Evolutionary conservation across 768 basidiomycete species (phyloP).

Genomic region (Suillus spraguei): DNA sequence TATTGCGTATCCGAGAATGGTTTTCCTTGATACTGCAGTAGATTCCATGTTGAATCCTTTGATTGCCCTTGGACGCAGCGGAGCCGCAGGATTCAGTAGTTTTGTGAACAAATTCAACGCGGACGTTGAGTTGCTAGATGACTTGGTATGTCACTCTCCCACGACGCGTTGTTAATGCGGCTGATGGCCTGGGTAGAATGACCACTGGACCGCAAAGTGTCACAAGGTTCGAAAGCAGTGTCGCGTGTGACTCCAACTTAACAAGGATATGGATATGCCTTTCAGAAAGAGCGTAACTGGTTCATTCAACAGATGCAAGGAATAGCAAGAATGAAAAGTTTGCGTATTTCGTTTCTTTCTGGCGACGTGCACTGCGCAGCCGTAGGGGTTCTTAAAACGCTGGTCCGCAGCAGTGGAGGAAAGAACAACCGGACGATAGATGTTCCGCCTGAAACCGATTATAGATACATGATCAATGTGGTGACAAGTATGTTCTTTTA

Average conservation of each 20-base stretch:
- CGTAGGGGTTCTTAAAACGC: slow-evolving; percentile 76
- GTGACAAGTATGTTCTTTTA: slow-evolving; percentile 61
- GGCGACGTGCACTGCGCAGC: slow-evolving; percentile 96
- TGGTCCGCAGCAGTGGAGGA: slow-evolving; percentile 37
- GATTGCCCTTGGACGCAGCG: slow-evolving; percentile 68
- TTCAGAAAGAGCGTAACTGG: slow-evolving; percentile 88
- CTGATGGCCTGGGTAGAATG: slow-evolving; percentile 53
- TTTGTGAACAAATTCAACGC: slow-evolving; percentile 91
- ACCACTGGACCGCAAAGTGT: slow-evolving; percentile 85
- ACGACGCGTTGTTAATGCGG: slow-evolving; percentile 2
- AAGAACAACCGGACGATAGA: slow-evolving; percentile 47
- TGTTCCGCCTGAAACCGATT: slow-evolving; percentile 58
- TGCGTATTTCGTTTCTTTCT: slow-evolving; percentile 83
- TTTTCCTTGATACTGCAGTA: slow-evolving; percentile 79
- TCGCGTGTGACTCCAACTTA: slow-evolving; percentile 7
- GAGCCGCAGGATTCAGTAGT: slow-evolving; percentile 68
- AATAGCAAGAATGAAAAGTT: slow-evolving; percentile 59
- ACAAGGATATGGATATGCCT: slow-evolving; percentile 9
- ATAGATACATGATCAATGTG: slow-evolving; percentile 90
- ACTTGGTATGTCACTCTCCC: slow-evolving; percentile 55
- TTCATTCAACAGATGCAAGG: slow-evolving; percentile 79
- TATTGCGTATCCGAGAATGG: slow-evolving; percentile 92
- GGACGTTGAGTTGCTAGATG: slow-evolving; percentile 93
- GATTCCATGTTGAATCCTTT: slow-evolving; percentile 87
- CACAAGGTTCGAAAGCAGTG: slow-evolving; percentile 59